Base-by-base conservation (phyloP, 345 rosid genomes). In the Pugionium dolabratum region DNA sequence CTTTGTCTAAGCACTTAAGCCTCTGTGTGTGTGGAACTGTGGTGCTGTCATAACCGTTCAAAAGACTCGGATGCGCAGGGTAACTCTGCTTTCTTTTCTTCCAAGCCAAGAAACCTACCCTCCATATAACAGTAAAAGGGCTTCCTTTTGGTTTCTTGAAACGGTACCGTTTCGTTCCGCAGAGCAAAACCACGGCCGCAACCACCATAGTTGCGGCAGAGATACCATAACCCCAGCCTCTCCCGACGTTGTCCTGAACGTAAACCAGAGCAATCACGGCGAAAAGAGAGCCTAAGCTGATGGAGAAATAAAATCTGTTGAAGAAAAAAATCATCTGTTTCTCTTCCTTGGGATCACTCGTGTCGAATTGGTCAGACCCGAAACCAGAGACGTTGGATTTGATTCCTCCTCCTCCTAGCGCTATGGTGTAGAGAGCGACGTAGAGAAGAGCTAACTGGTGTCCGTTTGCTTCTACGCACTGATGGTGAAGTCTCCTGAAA, bases 211-310 rank as follows among this genome's bases (percentile, higher is more conserved):
- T 82, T 46, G 77, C 96, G 2, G 95, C 96, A 0, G 95, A 85
- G 49, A 87, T 82, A 3, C 98, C 98, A 59, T 92, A 92, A 3
- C 96, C 98, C 89, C 91, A 86, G n/a, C 95, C 96, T 82, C 98
- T 82, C 54, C 95, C 98, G 2, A 92, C 79, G 29, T 92, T 87
- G 74, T 89, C 98, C 67, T 92, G 98, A 27, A 89, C 64, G 65
- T 92, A 92, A 1, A 92, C 95, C 3, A 92, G 89, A 54, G 75
- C 94, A 52, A 80, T 78, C 29, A 84, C 91, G 0, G 96, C 84
- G 62, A 90, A 88, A 34, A 93, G 79, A 7, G 98, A 93, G 28
- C 98, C 98, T 0, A 86, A 59, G 67, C 94, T 93, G 57, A 90
- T 84, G 31, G 75, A 73, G 54, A 88, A 86, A 40, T 82, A 86